phyloP scores from a whole-genome alignment of 2,329 filamentous ascomycete genomes.

The Colletotrichum lupini region DNA sequence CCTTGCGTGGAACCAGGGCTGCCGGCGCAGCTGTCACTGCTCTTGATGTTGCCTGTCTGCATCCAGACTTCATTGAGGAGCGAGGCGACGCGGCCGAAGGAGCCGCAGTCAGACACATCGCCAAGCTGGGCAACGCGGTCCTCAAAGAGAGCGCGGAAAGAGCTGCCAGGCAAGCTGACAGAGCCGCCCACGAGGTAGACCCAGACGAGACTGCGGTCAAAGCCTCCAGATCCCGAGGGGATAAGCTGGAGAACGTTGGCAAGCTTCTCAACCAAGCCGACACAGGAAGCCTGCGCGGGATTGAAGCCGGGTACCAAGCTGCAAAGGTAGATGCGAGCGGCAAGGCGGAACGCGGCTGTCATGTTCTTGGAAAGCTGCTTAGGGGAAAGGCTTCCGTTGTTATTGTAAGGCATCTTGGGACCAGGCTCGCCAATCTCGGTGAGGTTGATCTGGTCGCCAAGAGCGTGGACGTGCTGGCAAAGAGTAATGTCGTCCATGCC shows the following conservation, averaged over 20 bases:
- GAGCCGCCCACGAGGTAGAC: conserved; percentile 90
- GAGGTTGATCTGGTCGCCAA: conserved; percentile 86
- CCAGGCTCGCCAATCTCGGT: conserved; percentile 75
- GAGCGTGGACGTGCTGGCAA: conserved; percentile 88
- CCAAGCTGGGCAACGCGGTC: conserved; percentile 81
- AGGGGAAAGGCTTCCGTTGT: conserved; percentile 80
- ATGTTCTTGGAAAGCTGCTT: conserved; percentile 90
- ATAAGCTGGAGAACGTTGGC: conserved; percentile 82
- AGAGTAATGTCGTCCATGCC: conserved; percentile 88
- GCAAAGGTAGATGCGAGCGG: conserved; percentile 96
- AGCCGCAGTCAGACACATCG: conserved; percentile 82
- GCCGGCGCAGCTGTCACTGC: conserved; percentile 44
- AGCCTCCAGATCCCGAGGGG: conserved; percentile 82
- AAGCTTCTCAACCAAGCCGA: conserved; percentile 82
- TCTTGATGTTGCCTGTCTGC: conserved; percentile 70
- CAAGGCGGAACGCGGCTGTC: conserved; percentile 89
- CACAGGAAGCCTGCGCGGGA: conserved; percentile 77
- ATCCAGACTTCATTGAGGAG: conserved; percentile 88
- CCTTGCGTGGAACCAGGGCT: conserved; percentile 45
- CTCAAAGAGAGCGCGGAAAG: conserved; percentile 82
- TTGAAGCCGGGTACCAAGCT: conserved; percentile 91
- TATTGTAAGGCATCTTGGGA: conserved; percentile 71
- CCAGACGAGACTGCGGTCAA: conserved; percentile 93
- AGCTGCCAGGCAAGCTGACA: conserved; percentile 76
- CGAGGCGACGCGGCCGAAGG: conserved; percentile 84